Percentiles rank a stretch among this genome's conserved stretches.
These are phyloP conservation scores for Calamus simplicifolius DNA, from an alignment of 176 grass and related monocot genomes.

Conservation along the genomic window DNA sequence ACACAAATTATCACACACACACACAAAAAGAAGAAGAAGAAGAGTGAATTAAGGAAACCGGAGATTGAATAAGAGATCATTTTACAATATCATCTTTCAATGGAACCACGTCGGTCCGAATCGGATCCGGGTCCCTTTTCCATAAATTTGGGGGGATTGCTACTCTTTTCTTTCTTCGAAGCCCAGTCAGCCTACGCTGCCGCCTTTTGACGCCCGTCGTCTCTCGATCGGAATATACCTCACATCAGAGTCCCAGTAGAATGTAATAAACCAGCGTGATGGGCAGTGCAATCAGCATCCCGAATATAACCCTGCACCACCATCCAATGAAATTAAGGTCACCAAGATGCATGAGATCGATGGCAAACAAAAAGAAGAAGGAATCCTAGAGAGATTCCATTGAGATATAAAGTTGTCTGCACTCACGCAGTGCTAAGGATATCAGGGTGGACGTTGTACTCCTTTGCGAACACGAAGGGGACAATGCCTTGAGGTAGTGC, in stretches of 20 bases:
- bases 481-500: constrained; percentile 92
- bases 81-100: constrained; percentile 28
- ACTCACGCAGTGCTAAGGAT: constrained; percentile 87
- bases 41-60: constrained; percentile 21
- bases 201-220: background rate
- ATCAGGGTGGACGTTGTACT: constrained; percentile 98
- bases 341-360: constrained; percentile 11
- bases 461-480: constrained; percentile 97
- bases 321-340: background rate
- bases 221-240: constrained; percentile 5
- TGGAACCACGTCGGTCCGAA: constrained; percentile 6
- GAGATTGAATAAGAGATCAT: constrained; percentile 41
- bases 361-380: constrained; percentile 12
- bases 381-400: background rate
- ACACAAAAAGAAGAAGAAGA: background rate
- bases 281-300: constrained; percentile 89
- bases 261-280: constrained; percentile 95
- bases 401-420: background rate
- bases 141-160: background rate
- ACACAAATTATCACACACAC: background rate
- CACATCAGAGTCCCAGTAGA: constrained; percentile 56
- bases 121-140: constrained; percentile 14
- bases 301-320: constrained; percentile 75
- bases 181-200: constrained; percentile 9
- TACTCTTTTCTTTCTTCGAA: background rate